Evolutionary conservation across 208 protist genomes (phyloP).

Genomic region (Porcisia deanei): DNA sequence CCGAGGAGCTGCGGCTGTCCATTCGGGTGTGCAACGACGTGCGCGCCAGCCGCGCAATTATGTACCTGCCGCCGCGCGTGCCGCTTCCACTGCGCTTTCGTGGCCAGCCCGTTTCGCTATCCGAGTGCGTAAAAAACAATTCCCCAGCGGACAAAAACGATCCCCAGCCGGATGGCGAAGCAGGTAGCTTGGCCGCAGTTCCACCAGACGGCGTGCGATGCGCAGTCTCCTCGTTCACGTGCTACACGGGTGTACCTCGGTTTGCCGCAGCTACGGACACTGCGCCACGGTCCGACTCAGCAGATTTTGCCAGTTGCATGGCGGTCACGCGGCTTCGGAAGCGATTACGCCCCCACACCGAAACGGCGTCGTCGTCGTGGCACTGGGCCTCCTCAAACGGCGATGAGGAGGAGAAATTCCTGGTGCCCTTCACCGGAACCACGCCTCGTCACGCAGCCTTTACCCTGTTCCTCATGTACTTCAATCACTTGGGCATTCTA

Average conservation of each 20-base stretch:
- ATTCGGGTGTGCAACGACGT: background rate
- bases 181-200: background rate
- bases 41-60: background rate
- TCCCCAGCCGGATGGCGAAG: constrained; percentile 2
- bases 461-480: constrained; percentile 24
- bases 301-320: background rate
- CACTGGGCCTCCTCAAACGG: background rate
- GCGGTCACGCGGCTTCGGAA: constrained; percentile 14
- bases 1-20: constrained; percentile 1
- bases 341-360: constrained; percentile 15
- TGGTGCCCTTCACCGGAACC: constrained; percentile 2
- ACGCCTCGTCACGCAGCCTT: constrained; percentile 20
- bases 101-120: constrained; percentile 18
- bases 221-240: constrained; percentile 28
- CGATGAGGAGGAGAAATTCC: constrained; percentile 10
- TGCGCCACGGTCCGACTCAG: background rate
- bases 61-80: constrained; percentile 28
- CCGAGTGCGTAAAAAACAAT: background rate
- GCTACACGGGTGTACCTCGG: constrained; percentile 26
- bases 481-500: constrained; percentile 28
- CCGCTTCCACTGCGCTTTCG: constrained; percentile 42
- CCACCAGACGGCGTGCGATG: constrained; percentile 9
- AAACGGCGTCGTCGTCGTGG: background rate
- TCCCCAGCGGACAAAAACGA: background rate
- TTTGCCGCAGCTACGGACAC: background rate